Conservation (phyloP, 257 asterid species). For the Pogostemon cablin region DNA sequence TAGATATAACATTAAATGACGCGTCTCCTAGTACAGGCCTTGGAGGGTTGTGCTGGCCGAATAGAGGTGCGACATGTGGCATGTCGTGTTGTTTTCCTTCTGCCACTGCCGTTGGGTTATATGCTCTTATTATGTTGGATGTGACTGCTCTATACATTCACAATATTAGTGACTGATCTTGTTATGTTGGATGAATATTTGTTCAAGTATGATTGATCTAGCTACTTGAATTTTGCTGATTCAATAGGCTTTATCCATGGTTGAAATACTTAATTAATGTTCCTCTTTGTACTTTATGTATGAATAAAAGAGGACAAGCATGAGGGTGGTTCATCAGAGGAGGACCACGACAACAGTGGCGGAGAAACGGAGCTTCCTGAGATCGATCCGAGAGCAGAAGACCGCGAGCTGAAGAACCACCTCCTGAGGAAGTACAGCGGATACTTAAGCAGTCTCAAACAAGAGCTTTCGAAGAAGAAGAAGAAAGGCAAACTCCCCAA, state of each 20-base stretch:
- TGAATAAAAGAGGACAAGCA: constrained; percentile 67
- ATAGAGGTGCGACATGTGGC: too few relatives aligned
- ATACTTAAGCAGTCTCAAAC: constrained; percentile 83
- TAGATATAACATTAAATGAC: too few relatives aligned
- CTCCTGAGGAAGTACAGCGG: constrained; percentile 87
- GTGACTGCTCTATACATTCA: not conserved
- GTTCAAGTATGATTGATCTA: not conserved
- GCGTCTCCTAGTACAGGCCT: too few relatives aligned
- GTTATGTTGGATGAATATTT: not conserved
- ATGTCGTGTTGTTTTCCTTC: too few relatives aligned
- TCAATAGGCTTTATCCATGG: not conserved
- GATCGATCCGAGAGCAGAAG: constrained; percentile 91
- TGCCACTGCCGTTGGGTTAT: too few relatives aligned
- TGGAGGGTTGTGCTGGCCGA: too few relatives aligned
- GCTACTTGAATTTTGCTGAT: not conserved
- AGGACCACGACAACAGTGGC: constrained; percentile 78
- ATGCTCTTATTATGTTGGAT: not conserved
- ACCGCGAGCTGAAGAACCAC: constrained; percentile 86
- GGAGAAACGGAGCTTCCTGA: constrained; percentile 81
- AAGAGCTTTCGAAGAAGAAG: constrained; percentile 96
- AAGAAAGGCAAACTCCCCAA: constrained; percentile 96
- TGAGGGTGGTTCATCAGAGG: constrained; percentile 88
- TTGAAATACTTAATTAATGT: not conserved
- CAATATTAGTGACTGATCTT: not conserved
- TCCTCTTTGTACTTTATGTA: not conserved